phyloP scores from a whole-genome alignment of 2,329 filamentous ascomycete species.

The Cladophialophora psammophila region DNA sequence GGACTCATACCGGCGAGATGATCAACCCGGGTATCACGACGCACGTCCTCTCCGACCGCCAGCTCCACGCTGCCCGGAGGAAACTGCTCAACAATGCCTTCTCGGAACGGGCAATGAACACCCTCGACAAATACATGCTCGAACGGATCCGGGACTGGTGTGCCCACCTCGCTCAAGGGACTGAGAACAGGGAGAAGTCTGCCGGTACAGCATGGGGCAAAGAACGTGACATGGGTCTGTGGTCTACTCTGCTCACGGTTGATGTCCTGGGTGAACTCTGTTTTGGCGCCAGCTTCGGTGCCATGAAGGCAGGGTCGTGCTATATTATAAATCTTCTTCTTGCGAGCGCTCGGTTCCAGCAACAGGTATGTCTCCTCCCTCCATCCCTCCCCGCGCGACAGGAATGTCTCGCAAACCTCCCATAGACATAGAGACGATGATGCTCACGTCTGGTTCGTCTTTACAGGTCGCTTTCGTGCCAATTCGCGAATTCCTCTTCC shows the following conservation, averaged over 20 bases:
- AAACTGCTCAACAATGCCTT: constrained; percentile 47
- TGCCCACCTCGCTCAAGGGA: constrained; percentile 37
- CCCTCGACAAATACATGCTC: constrained; percentile 55
- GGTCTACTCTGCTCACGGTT: constrained; percentile 57
- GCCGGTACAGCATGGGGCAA: constrained; percentile 45
- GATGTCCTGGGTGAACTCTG: constrained; percentile 61
- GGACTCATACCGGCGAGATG: constrained; percentile 59
- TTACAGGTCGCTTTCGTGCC: constrained; percentile 24
- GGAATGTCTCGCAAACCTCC: too few species aligned
- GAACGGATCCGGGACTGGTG: constrained; percentile 53
- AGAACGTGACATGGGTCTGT: constrained; percentile 54
- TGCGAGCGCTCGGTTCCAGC: constrained; percentile 19
- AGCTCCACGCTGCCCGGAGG: constrained; percentile 39
- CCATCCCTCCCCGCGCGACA: too few species aligned
- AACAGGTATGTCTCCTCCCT: constrained; percentile 14
- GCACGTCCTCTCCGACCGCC: constrained; percentile 44
- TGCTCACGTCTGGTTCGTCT: not conserved
- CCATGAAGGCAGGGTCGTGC: constrained; percentile 55
- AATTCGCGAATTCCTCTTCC: constrained; percentile 25
- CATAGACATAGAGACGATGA: not conserved
- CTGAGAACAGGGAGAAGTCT: constrained; percentile 9
- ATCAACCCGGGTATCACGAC: constrained; percentile 46
- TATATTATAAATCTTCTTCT: constrained; percentile 50
- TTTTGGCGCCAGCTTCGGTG: constrained; percentile 49
- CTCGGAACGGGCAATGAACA: constrained; percentile 49